phyloP scores from a whole-genome alignment of 2,329 filamentous ascomycete genomes.

The Hirsutella minnesotensis region DNA sequence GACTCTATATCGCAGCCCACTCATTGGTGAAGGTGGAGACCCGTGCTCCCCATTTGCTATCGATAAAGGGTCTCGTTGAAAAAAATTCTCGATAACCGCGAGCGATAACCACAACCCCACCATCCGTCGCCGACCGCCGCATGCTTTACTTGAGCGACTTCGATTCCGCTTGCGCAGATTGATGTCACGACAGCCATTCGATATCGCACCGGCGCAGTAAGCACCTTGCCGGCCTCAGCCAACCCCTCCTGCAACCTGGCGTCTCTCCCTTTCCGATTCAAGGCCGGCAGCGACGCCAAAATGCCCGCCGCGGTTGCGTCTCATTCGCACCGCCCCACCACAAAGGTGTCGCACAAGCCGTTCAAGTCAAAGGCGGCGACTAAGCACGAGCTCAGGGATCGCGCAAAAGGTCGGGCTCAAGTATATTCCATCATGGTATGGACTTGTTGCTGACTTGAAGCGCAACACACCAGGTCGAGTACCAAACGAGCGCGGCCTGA shows the following conservation, averaged over 20 bases:
- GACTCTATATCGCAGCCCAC: conserved; percentile 12
- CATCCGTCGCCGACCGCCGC: conserved; percentile 14
- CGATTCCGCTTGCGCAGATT: not conserved
- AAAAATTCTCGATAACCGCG: conserved; percentile 18
- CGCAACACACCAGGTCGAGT: conserved; percentile 56
- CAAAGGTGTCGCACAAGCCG: conserved; percentile 75
- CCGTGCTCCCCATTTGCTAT: conserved; percentile 12
- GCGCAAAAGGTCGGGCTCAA: conserved; percentile 58
- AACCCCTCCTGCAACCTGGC: conserved; percentile 37
- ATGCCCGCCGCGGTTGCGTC: conserved; percentile 58
- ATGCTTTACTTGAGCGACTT: not conserved
- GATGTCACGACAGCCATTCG: not conserved
- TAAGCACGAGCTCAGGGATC: conserved; percentile 76
- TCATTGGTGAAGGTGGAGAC: conserved; percentile 12
- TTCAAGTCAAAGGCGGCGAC: conserved; percentile 90
- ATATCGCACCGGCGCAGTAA: not conserved
- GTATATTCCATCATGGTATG: not conserved
- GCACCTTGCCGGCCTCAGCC: not conserved
- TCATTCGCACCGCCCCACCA: conserved; percentile 88
- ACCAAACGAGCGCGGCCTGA: conserved; percentile 56
- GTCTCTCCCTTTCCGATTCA: conserved; percentile 77
- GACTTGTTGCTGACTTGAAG: not conserved
- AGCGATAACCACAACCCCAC: conserved; percentile 19
- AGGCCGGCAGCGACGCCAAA: conserved; percentile 60
- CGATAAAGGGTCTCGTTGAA: conserved; percentile 23